phyloP scores from a whole-genome alignment of 257 asterid species.

The Jasminum sambac region DNA sequence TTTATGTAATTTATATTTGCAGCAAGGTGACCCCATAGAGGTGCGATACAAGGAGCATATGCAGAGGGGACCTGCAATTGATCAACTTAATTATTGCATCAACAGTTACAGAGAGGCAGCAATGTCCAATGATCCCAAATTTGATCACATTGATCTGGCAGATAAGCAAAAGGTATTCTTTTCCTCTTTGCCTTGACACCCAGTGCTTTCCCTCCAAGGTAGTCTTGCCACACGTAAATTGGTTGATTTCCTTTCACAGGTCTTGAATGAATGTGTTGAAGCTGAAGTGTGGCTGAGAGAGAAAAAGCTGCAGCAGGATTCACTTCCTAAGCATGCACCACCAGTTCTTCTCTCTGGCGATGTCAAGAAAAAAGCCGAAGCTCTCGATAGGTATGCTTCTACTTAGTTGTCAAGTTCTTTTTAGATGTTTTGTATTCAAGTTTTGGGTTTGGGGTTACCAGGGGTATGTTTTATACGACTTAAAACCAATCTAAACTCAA shows the following conservation, averaged over 20 bases:
- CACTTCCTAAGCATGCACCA: slow-evolving; percentile 66
- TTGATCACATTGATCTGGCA: slow-evolving; percentile 75
- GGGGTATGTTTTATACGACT: too few relatives aligned
- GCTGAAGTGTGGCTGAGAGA: slow-evolving; percentile 93
- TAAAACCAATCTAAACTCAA: neutral
- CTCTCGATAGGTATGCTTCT: slow-evolving; percentile 62
- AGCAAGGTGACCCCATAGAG: slow-evolving; percentile 95
- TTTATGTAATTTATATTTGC: slow-evolving; percentile 19
- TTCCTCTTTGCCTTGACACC: neutral
- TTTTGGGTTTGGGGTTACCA: neutral
- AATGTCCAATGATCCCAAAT: slow-evolving; percentile 62
- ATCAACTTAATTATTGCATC: slow-evolving; percentile 60
- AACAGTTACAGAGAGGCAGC: slow-evolving; percentile 88
- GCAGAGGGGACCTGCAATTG: slow-evolving; percentile 74
- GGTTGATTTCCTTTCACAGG: slow-evolving; percentile 39
- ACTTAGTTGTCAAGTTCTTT: neutral
- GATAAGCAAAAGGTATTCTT: slow-evolving; percentile 74
- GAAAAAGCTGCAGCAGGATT: slow-evolving; percentile 75
- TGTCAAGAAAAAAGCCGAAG: slow-evolving; percentile 74
- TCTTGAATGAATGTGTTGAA: slow-evolving; percentile 74
- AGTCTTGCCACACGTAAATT: neutral
- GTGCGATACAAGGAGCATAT: slow-evolving; percentile 72
- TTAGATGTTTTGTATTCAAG: neutral
- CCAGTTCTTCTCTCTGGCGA: slow-evolving; percentile 78
- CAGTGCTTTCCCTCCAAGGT: neutral